Evolutionary conservation across 768 basidiomycete genomes (phyloP), one percentile per base, ranked within the genome.

Genomic region (Asterophora parasitica): DNA sequence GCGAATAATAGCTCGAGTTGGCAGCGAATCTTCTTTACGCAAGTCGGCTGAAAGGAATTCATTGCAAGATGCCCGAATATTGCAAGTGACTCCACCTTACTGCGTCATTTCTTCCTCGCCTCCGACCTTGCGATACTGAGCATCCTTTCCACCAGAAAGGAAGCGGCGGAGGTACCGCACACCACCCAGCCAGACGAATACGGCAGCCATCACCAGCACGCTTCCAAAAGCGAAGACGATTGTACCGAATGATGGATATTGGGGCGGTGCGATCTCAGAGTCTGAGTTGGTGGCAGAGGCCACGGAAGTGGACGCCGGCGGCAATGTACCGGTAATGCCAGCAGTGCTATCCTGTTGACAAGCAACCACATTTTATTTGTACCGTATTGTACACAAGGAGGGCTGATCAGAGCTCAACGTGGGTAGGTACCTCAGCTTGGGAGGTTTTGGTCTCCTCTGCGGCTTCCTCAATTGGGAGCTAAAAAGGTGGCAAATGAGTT

Each of bases 351-450:
- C 77, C 76, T 80, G 71, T 72, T 58, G 64, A 70, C 58, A 73
- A 76, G 60, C 60, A 71, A 73, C 61, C 69, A 65, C 59, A 70
- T 71, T 75, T 76, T 76, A 81, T 82, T 77, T 63, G 68, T 68
- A 74, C 67, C 61, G 65, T 49, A 64, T 67, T 64, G 58, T 55
- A 52, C 56, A 64, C 52, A 64, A 46, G 56, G 53, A 50, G 61
- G 66, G 71, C 72, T 61, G 62, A 67, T 84, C 79, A 97, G 65
- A 97, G 92, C 82, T 98, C 95, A 80, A 80, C 87, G 63, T 82
- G 92, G 60, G 89, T 68, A 70, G 92, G 94, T 82, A 95, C 91
- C 90, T 95, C 75, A 52, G 89, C 85, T 63, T 83, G 88, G 46
- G 85, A 77, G 46, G 67, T 68, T 52, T 86, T 85, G 42, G 74